Percentiles rank a stretch among this genome's conserved stretches.
These are phyloP conservation scores for Cryptosporidium canis DNA, from an alignment of 169 alveolate genomes.

Conservation along the genomic window DNA sequence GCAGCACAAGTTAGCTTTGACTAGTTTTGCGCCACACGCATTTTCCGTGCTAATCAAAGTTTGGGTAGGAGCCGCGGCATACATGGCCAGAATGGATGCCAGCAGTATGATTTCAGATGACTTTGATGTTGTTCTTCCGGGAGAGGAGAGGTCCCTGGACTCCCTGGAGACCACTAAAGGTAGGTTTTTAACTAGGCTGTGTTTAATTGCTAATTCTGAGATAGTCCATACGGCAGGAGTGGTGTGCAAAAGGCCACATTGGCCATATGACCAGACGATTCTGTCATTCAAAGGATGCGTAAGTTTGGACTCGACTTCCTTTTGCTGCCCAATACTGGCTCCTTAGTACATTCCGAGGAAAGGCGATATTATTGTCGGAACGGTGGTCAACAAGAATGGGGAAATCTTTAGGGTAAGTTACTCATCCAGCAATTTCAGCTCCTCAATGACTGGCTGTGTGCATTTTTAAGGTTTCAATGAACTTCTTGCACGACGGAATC, in stretches of 20 bases:
- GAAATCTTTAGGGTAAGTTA: constrained; percentile 60
- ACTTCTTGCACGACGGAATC: constrained; percentile 29
- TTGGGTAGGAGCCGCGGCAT: background rate
- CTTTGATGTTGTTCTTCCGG: constrained; percentile 30
- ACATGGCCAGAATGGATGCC: constrained; percentile 6
- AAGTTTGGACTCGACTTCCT: constrained; percentile 8
- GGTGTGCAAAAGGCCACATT: constrained; percentile 43
- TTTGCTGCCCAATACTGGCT: background rate
- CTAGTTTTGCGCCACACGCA: background rate
- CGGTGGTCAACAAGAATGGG: constrained; percentile 24
- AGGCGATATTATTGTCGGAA: constrained; percentile 59
- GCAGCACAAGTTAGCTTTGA: background rate
- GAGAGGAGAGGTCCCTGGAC: constrained; percentile 16
- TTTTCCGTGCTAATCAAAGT: background rate
- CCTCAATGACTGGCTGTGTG: background rate
- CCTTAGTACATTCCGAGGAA: constrained; percentile 56
- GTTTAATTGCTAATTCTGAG: background rate
- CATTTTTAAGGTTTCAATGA: constrained; percentile 24
- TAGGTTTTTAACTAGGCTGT: background rate
- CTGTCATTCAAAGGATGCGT: constrained; percentile 45
- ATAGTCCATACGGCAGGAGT: constrained; percentile 32
- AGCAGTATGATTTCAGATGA: constrained; percentile 3
- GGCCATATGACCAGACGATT: constrained; percentile 43
- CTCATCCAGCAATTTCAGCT: too few relatives aligned
- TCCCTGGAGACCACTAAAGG: background rate